phyloP scores from a whole-genome alignment of 306 rosid genomes.

The Glycyrrhiza uralensis region DNA sequence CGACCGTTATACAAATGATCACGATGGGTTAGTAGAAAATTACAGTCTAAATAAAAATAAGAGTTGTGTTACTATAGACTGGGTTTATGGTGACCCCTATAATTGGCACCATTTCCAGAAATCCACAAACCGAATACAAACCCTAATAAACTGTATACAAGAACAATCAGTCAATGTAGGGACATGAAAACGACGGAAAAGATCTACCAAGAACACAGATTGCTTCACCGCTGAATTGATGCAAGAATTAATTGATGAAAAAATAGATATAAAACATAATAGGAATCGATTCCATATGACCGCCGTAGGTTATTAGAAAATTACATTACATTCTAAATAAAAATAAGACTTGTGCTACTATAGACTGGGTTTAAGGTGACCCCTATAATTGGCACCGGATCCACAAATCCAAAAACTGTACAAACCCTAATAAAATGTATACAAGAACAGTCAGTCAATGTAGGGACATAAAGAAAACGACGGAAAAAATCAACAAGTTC shows the following conservation, averaged over 20 bases:
- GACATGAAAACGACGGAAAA: background rate
- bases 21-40: background rate
- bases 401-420: too few species aligned
- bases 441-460: too few species aligned
- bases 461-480: too few species aligned
- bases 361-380: too few species aligned
- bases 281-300: background rate
- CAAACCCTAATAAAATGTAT: too few species aligned
- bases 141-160: background rate
- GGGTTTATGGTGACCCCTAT: background rate
- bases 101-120: conserved; percentile 1
- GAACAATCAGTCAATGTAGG: background rate
- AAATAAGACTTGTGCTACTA: too few species aligned
- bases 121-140: background rate
- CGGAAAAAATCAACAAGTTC: too few species aligned
- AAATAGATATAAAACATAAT: background rate
- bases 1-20: background rate
- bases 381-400: too few species aligned
- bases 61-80: background rate
- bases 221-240: background rate
- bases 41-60: background rate
- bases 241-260: background rate
- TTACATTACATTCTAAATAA: too few species aligned
- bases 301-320: too few species aligned
- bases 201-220: background rate